Conservation (phyloP, 768 basidiomycete species). For the Heimioporus sp. region DNA sequence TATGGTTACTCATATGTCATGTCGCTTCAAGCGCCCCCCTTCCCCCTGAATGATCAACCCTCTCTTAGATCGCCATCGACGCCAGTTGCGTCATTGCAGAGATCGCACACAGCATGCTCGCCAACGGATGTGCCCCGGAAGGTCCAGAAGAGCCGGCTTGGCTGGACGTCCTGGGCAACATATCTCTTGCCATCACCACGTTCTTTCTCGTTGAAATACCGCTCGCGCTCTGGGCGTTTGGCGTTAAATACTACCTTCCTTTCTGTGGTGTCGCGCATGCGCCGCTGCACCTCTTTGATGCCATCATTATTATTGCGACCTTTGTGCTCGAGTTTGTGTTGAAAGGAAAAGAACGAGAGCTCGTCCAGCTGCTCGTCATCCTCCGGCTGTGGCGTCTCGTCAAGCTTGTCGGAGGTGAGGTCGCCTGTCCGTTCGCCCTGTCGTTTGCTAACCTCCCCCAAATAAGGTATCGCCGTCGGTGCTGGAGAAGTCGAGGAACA, state of each 20-base stretch:
- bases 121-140: slow-evolving; percentile 45
- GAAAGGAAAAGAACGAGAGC: slow-evolving; percentile 65
- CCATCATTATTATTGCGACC: slow-evolving; percentile 65
- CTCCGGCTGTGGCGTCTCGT: slow-evolving; percentile 81
- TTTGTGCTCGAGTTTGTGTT: slow-evolving; percentile 72
- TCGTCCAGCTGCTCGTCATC: slow-evolving; percentile 66
- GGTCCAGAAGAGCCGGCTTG: slow-evolving; percentile 50
- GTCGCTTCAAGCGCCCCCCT: too few species aligned
- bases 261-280: slow-evolving; percentile 53
- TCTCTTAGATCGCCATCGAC: slow-evolving; percentile 56
- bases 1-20: slow-evolving; percentile 33
- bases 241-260: slow-evolving; percentile 61
- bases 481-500: slow-evolving; percentile 69
- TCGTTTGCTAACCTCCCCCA: not conserved
- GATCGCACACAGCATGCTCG: slow-evolving; percentile 65
- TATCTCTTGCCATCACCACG: slow-evolving; percentile 67
- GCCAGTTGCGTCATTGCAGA: slow-evolving; percentile 70
- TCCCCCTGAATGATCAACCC: slow-evolving; percentile 6
- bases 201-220: slow-evolving; percentile 81
- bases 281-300: slow-evolving; percentile 72
- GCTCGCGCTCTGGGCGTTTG: slow-evolving; percentile 63
- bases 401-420: slow-evolving; percentile 62
- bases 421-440: not conserved
- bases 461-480: slow-evolving; percentile 69
- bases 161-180: slow-evolving; percentile 58